Evolutionary conservation across 352 stramenopile species (phyloP), one percentile per base, ranked within the genome.

Genomic region (Phytophthora pini): DNA sequence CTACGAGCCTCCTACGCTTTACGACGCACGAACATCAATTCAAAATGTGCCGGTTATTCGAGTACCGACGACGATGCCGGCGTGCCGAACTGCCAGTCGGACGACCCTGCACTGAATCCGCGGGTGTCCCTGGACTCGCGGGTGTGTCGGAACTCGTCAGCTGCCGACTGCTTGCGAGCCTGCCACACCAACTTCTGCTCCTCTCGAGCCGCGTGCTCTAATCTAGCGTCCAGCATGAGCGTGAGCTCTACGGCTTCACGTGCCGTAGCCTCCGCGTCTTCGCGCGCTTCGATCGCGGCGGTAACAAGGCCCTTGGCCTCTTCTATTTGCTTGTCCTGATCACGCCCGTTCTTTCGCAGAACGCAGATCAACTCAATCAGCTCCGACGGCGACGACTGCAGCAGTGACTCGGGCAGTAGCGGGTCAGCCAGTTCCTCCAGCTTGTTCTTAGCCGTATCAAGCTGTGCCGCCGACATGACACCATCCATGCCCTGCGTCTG

Each of bases 241-340:
- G 80, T 87, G 32, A 93, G 68, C 59, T 90, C 81, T 10, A 94
- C 71, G 29, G 87, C 85, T 68, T 95, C 87, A 58, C 71, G 73
- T 32, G 87, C 85, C 34, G 79, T 93, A 26, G 77, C 71, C 68
- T 94, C 84, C 9, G 87, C 86, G 34, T 85, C 79, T 61, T 93
- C 83, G 53, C 84, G 84, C 54, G 84, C 85, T 80, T 91, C 80
- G 41, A 94, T 88, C 50, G 87, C 87, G 52, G 82, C 80, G 67
- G 66, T 87, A 40, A 95, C 80, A 53, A 94, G 77, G 36, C 51
- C 45, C 72, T 92, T 92, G 22, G 87, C 87, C 40, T 95, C 66
- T 15, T 85, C 76, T 36, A 95, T 76, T 60, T 95, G 87, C 17
- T 70, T 63, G 31, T 94, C 87, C 49, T 95, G 87, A 12, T 88